Base-by-base conservation (phyloP, 108 stramenopile genomes). In the Asterionellopsis glacialis region DNA sequence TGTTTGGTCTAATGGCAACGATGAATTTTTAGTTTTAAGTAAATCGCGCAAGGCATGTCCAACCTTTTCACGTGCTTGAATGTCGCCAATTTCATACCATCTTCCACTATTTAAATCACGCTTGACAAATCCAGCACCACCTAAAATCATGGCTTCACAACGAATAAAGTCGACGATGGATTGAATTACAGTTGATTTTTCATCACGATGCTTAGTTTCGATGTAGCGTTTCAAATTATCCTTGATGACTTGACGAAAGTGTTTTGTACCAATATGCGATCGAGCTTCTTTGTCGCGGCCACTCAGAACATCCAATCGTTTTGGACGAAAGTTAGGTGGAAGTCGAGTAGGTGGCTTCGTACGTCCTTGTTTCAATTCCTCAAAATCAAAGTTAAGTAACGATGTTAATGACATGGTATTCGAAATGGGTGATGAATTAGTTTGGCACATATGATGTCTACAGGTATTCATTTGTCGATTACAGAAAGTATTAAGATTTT, bases 1-100 rank as follows among this genome's bases (percentile, higher is more conserved):
- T 33, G 33, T 33, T 33, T 7, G 33, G 33, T n/a, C n/a, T n/a
- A 33, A 33, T 2, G 33, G 33, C 7, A 7, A 33, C 7, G 33
- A 33, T 33, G 33, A 33, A 33, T 33, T 33, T 33, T 33, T 33
- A 33, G 2, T 2, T 33, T 33, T 33, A 7, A 33, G 33, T 7
- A 33, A 33, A 33, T 33, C 33, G 0, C 75, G 69, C 22, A 76
- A 60, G 18, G 75, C 69, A 57, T 76, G 75, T 9, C 75, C 75
- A 26, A 63, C 58, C 56, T 76, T 76, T 40, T 70, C 65, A 22
- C 63, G 64, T n/a, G 53, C 53, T 19, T 53, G 55, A 1, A 51
- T 42, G 9, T 44, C 63, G 10, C 43, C 49, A 33, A 76, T 50
- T 27, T 56, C 45, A 28, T 24, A 62, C 75, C 75, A 76, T 53